Evolutionary conservation across 1,139 yeast genomes (phyloP), one percentile per base, ranked within the genome.

Genomic region (Taiozyma onychis): DNA sequence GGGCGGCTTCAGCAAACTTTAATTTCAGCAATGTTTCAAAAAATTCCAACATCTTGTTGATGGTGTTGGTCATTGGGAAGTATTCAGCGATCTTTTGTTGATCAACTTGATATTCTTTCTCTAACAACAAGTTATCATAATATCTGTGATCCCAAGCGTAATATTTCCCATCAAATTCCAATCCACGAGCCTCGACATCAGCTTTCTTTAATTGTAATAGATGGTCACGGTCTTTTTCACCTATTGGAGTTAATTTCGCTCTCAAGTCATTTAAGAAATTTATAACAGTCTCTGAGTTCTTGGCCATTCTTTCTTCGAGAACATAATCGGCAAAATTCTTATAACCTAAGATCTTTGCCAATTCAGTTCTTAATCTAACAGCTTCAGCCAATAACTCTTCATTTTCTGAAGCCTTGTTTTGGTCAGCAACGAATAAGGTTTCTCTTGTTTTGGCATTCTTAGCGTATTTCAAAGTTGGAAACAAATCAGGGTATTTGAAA

Each of bases 241-340:
- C 95, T 46, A 81, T 67, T 14, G 86, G 85, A 35, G 69, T 67
- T 51, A 87, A 71, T 63, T 83, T 85, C 6, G 62, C 57, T 54
- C 74, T 76, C 62, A 88, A 74, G 62, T 86, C 91, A 27, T 72
- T 63, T 57, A 88, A 74, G 61, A 88, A 88, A 32, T 67, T 64
- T 59, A 76, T 62, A 10, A 87, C 96, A 30, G 73, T 78, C 37
- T 73, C 72, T 42, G 84, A 79, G 35, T 71, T 75, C 63, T 86
- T 84, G 44, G 95, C 96, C 91, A 88, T 85, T 64, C 89, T 78
- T 48, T 81, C 86, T 56, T 86, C 93, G 55, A 88, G 73, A 24
- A 81, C 77, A 61, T 77, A 86, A 51, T 83, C 85, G 1, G 95
- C 80, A 65, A 76, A 88, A 50, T 78, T 79, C 27, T 76, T 67